phyloP scores from a whole-genome alignment of 495 filamentous ascomycete genomes.

The Annulohypoxylon maeteangense region DNA sequence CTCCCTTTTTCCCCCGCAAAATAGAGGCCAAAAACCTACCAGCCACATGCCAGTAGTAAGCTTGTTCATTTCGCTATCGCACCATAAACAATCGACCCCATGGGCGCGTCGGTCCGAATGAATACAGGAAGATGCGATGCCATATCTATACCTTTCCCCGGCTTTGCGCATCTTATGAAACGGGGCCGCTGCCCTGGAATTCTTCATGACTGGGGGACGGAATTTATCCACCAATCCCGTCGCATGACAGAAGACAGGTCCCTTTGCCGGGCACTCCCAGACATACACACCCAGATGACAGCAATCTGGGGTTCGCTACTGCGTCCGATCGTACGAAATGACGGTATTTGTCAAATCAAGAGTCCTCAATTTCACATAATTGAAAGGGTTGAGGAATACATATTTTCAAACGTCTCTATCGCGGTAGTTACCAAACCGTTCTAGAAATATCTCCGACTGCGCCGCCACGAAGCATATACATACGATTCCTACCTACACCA shows the following conservation, averaged over 20 bases:
- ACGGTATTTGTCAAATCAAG: slow-evolving; percentile 3
- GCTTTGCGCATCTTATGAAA: slow-evolving; percentile 35
- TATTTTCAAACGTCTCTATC: slow-evolving; percentile 9
- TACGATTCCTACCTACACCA: neutral
- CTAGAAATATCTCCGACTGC: slow-evolving; percentile 21
- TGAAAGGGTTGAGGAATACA: slow-evolving; percentile 12
- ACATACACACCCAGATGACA: slow-evolving; percentile 16
- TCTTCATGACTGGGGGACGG: slow-evolving; percentile 9
- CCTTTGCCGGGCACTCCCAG: slow-evolving; percentile 21
- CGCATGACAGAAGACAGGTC: slow-evolving; percentile 17
- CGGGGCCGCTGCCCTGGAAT: slow-evolving; percentile 21
- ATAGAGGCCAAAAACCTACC: slow-evolving; percentile 9
- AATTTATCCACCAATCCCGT: slow-evolving; percentile 38
- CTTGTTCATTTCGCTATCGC: slow-evolving; percentile 12
- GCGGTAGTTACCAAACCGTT: slow-evolving; percentile 22
- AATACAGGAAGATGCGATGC: slow-evolving; percentile 17
- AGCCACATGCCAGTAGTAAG: slow-evolving; percentile 35
- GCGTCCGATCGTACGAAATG: slow-evolving; percentile 17
- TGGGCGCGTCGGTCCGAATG: slow-evolving; percentile 37
- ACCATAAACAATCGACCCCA: slow-evolving; percentile 19
- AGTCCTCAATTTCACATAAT: slow-evolving; percentile 4
- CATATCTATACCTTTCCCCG: slow-evolving; percentile 36
- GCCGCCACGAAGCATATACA: slow-evolving; percentile 23
- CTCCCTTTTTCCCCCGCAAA: slow-evolving; percentile 31
- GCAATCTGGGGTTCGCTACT: slow-evolving; percentile 37